These are phyloP conservation scores for Quercus tomentella DNA, from an alignment of 331 rosid genomes.

Conservation along the genomic window DNA sequence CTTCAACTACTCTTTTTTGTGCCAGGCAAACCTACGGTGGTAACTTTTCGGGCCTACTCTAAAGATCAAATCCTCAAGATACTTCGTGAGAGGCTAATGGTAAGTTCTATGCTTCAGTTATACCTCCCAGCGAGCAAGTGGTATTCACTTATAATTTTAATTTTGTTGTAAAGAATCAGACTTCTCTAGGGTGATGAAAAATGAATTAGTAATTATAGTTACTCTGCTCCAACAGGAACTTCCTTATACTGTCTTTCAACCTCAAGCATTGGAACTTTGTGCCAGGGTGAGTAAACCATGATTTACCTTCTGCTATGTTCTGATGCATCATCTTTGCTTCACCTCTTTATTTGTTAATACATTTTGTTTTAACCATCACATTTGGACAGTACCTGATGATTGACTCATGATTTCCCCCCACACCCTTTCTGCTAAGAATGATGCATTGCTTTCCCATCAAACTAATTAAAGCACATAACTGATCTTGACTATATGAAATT, in stretches of 20 bases:
- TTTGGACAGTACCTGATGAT: neutral
- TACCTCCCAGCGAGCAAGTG: neutral
- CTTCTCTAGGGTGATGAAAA: neutral
- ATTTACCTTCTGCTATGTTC: neutral
- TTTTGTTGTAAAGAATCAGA: neutral
- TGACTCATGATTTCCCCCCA: neutral
- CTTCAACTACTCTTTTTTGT: neutral
- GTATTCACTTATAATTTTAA: neutral
- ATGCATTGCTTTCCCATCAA: neutral
- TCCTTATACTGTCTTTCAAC: constrained; percentile 67
- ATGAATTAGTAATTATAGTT: neutral
- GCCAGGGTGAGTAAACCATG: constrained; percentile 68
- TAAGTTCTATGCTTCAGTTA: constrained; percentile 30
- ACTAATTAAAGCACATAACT: neutral
- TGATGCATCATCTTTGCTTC: neutral
- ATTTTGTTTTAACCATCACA: neutral
- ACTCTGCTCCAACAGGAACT: constrained; percentile 42
- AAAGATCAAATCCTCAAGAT: constrained; percentile 80
- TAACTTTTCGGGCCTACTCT: constrained; percentile 76
- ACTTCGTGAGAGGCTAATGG: constrained; percentile 73
- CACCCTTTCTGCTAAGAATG: neutral
- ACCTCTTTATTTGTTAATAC: neutral
- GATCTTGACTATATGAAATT: neutral
- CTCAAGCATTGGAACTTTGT: constrained; percentile 84
- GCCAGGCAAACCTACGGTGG: constrained; percentile 76